Conservation (phyloP, 306 rosid genomes). For the Vachellia pachyceras region DNA sequence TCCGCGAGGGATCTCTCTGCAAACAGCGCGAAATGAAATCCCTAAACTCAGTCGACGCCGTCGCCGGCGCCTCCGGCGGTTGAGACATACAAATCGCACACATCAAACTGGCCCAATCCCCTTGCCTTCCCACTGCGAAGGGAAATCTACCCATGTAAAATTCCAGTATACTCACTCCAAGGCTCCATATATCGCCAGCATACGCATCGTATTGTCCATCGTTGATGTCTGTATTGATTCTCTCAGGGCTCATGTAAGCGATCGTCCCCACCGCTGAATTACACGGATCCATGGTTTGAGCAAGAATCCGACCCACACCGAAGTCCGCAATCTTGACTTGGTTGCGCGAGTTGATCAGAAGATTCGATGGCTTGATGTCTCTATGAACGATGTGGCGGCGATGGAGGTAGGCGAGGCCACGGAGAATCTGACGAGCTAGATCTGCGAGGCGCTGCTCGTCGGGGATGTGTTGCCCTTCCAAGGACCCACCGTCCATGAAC, state of each 20-base stretch:
- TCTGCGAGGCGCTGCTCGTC: slow-evolving; percentile 68
- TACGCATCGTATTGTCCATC: slow-evolving; percentile 55
- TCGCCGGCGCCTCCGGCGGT: slow-evolving; percentile 88
- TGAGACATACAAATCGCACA: slow-evolving; percentile 92
- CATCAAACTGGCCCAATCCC: slow-evolving; percentile 98
- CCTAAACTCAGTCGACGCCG: slow-evolving; percentile 72
- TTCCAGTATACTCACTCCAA: slow-evolving; percentile 66
- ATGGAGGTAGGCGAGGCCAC: slow-evolving; percentile 87
- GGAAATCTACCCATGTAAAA: slow-evolving; percentile 94
- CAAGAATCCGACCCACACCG: slow-evolving; percentile 85
- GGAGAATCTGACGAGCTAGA: slow-evolving; percentile 81
- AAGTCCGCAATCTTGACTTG: slow-evolving; percentile 99
- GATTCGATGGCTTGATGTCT: slow-evolving; percentile 94
- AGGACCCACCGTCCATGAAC: slow-evolving; percentile 87
- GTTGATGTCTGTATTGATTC: slow-evolving; percentile 81
- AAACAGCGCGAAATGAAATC: slow-evolving; percentile 73
- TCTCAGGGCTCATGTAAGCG: slow-evolving; percentile 96
- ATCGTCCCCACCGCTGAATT: slow-evolving; percentile 94
- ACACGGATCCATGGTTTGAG: slow-evolving; percentile 95
- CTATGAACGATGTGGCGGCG: slow-evolving; percentile 93
- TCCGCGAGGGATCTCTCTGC: slow-evolving; percentile 73
- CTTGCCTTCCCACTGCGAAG: slow-evolving; percentile 69
- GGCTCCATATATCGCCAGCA: slow-evolving; percentile 60
- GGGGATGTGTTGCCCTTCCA: slow-evolving; percentile 75
- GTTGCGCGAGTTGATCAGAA: slow-evolving; percentile 64